Evolutionary conservation across 768 basidiomycete genomes (phyloP), one percentile per base, ranked within the genome.

Genomic region (Tephrocybe sp.): DNA sequence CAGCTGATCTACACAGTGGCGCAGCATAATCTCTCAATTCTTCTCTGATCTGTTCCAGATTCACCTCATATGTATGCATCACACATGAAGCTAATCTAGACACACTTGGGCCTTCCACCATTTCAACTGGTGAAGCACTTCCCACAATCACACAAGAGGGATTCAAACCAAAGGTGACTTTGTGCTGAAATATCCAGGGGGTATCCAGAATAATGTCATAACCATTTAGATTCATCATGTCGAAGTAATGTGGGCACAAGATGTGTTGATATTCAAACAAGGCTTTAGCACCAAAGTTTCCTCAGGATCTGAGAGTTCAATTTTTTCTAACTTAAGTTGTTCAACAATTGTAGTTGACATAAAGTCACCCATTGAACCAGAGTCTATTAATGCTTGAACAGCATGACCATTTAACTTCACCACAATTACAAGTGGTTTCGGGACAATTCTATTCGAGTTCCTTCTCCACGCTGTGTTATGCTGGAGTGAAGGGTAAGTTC

Each of bases 171-270:
- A 21, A 4, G 6, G 38, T 22, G 3, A 40, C 38, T 6, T 13
- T 4, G 13, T 40, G 38, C 38, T 40, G 38, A 13, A 4, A 40
- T 16, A 40, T 15, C 38, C 66, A 76, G 0, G 69, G 73, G 0
- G 71, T 73, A 1, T 74, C 69, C 0, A 76, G 55, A 4, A 76
- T 24, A 16, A 40, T 21, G 22, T 40, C 38, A 24, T 40, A 40
- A 22, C 19, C 13, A 4, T 15, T 3, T 3, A 40, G 9, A 22
- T 40, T 40, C 13, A 40, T 40, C 16, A 40, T 21, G 21, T 40
- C 38, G 19, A 40, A 40, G 6, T 21, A 30, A 7, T 12, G 6
- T 7, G 28, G 28, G 11, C n/a, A 9, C 9, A 5, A 35, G 5
- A 35, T 35, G 34, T 15, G 5, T n/a, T 35, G 34, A 35, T 35